Evolutionary conservation across 2,329 filamentous ascomycete species (phyloP), one percentile per base, ranked within the genome.

Genomic region (Kalaharituber pfeilii): DNA sequence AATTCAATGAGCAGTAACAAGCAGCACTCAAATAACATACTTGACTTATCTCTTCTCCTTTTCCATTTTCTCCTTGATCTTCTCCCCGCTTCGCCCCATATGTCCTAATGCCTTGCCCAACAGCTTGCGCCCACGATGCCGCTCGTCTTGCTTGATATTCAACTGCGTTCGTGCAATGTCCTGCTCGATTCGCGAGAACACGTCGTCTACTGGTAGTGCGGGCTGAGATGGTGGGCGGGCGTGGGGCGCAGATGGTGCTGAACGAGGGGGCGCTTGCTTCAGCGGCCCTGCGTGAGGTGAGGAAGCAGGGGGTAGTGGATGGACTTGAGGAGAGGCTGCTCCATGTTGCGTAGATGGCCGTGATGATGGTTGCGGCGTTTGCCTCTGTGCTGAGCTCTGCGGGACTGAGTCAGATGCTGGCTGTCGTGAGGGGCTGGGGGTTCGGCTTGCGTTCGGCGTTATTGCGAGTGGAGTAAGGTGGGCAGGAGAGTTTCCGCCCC

Each of bases 131-230:
- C 42, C 42, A 15, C 24, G 2, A 11, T 15, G 5, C 3, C 42
- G 33, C 33, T 39, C 33, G 20, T 39, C 33, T 1, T 18, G 13
- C 20, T 18, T 18, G 13, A 15, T 39, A 4, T 39, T 18, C 3
- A 13, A 22, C 15, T 22, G 42, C 5, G 13, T 47, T 47, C 42
- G 15, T 8, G 42, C 42, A 20, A 47, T 20, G 5, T 47, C 42
- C 42, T 47, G 42, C 42, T 47, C 42, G 24, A 47, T 47, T 25
- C 42, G n/a, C 5, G 42, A 47, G 24, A 47, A 47, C 22, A 47
- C 13, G 42, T 47, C 42, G n/a, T 47, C 42, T 13, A 22, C 6
- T 45, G 9, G 8, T 47, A 13, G 15, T 25, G 5, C 2, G 18
- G 13, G 5, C 22, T 47, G 42, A 5, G 5, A 20, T 20, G 42